Evolutionary conservation across 805 yeast genomes (phyloP), one percentile per base, ranked within the genome.

Genomic region (Zygosaccharomyces rouxii): DNA sequence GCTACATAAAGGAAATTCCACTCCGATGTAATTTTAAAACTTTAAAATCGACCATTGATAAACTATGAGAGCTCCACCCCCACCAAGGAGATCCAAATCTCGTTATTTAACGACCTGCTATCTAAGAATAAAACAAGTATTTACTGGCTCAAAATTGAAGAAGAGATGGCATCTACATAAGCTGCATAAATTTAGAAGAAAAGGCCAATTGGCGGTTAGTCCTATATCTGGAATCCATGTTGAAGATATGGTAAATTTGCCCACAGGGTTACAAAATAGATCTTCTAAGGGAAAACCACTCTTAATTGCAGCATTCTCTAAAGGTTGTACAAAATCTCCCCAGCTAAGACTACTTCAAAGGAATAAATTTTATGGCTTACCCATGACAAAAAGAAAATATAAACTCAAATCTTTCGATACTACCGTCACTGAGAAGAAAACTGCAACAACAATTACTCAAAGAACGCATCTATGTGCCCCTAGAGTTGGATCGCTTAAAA

Each of bases 21-120:
- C 11, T 7, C 21, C 6, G 4, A 28, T 19, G 22, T 23, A 11
- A 6, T 3, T 22, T 25, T n/a, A 5, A 14, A 22, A 35, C 21
- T 6, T 30, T 16, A 11, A 43, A 22, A 14, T 14, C n/a, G 9
- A 16, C 11, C 22, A 43, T 18, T 5, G 19, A 3, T 37, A 41
- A 9, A 28, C 4, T 3, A 66, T 66, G 70, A 62, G 68, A 48
- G 68, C 66, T 6, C 64, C 65, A 29, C 70, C 70, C 5, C 55
- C 56, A 5, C 63, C 66, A 9, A 55, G 69, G 41, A 58, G 50
- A 38, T 60, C 67, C 1, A 62, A 46, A 33, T 49, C 58, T 5
- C 51, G 59, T 33, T 40, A 39, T 28, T 13, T 60, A 3, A 57
- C 60, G 11, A 46, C 53, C 10, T 51, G 38, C 29, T 38, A 48